Evolutionary conservation across 2,329 filamentous ascomycete genomes (phyloP).

Genomic region (Stachybotrys echinatus): DNA sequence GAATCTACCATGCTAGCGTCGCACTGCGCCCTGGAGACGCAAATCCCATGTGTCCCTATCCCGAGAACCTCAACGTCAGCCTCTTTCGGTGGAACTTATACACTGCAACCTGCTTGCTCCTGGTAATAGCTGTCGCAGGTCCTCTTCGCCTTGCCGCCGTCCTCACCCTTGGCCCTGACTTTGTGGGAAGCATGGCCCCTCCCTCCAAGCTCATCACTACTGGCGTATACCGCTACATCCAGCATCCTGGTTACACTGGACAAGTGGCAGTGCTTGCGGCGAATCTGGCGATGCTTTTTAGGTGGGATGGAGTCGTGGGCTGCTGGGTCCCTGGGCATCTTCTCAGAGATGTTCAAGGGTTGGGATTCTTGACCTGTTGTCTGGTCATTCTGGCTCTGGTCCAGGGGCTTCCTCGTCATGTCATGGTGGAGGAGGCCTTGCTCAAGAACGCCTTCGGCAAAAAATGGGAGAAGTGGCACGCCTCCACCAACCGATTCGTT

Average conservation of each 20-base stretch:
- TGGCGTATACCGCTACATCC: neutral
- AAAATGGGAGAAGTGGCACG: conserved; percentile 1
- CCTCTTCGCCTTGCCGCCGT: neutral
- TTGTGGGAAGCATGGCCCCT: neutral
- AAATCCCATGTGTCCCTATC: neutral
- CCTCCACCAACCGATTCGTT: neutral
- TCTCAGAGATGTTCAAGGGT: neutral
- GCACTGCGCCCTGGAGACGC: neutral
- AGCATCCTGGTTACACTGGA: conserved; percentile 1
- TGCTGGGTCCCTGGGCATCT: neutral
- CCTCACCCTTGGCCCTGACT: neutral
- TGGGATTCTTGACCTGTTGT: neutral
- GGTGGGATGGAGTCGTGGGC: neutral
- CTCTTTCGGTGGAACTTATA: conserved; percentile 1
- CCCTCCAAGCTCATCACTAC: neutral
- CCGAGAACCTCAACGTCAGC: conserved; percentile 1
- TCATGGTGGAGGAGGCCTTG: neutral
- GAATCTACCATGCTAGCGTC: neutral
- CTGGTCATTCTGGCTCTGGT: neutral
- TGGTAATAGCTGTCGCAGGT: neutral
- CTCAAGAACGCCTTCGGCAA: neutral
- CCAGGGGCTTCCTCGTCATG: neutral
- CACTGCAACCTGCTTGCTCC: neutral
- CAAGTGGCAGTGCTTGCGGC: neutral
- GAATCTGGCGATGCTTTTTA: neutral